A percentile compares a stretch with the other conserved stretches of the same genome.
Conservation (phyloP, 2,329 filamentous ascomycete species). For the Cryphonectria carpinicola region DNA sequence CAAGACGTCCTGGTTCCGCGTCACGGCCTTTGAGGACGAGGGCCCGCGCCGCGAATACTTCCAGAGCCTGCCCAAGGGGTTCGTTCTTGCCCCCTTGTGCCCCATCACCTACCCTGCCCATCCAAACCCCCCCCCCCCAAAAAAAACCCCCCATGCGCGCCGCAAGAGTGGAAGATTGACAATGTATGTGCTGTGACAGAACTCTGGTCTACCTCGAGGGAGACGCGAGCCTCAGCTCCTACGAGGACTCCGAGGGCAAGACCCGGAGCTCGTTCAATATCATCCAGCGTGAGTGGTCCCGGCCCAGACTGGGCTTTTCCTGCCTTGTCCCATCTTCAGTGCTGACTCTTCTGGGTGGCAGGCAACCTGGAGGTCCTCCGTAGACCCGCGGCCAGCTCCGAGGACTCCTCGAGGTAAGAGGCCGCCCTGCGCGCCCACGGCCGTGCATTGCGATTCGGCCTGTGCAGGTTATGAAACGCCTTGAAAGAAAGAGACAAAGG, state of each 20-base stretch:
- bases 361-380: conserved; percentile 54
- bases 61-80: conserved; percentile 82
- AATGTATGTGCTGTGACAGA: conserved; percentile 49
- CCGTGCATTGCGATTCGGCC: not conserved
- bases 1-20: conserved; percentile 82
- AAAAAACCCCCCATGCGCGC: too few species aligned
- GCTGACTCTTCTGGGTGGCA: conserved; percentile 34
- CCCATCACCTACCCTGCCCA: not conserved
- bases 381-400: conserved; percentile 17
- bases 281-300: conserved; percentile 72
- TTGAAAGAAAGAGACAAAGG: conserved; percentile 5
- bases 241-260: conserved; percentile 73
- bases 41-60: conserved; percentile 73
- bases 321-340: not conserved
- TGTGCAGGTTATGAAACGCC: not conserved
- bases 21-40: conserved; percentile 72
- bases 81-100: conserved; percentile 43
- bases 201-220: conserved; percentile 83
- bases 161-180: not conserved
- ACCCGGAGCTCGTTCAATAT: conserved; percentile 68
- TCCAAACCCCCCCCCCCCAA: too few species aligned
- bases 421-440: not conserved
- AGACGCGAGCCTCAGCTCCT: conserved; percentile 71
- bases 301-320: not conserved
- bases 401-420: conserved; percentile 12